A percentile compares a stretch with the other conserved stretches of the same genome.
Evolutionary conservation across 495 filamentous ascomycete genomes (phyloP).

Genomic region (Ramalina peruviana): DNA sequence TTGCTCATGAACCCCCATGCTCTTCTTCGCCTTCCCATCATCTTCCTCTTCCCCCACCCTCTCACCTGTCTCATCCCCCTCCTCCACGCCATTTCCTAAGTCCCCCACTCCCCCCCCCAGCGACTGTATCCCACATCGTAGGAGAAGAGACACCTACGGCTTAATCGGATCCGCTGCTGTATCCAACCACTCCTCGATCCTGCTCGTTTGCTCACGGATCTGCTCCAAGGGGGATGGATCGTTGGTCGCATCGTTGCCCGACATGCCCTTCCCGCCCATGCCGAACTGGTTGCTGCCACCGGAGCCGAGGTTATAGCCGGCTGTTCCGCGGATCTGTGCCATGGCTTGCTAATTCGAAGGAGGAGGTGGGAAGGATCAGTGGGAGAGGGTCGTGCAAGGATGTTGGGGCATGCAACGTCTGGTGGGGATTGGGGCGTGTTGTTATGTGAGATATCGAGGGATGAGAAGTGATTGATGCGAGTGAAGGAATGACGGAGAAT

Average conservation of each 20-base stretch:
- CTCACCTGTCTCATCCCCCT: neutral
- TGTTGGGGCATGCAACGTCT: no score
- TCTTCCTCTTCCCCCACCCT: neutral
- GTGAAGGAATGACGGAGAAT: no score
- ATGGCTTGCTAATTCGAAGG: constrained; percentile 30
- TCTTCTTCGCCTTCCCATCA: no score
- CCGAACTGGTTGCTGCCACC: constrained; percentile 38
- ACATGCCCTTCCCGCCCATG: constrained; percentile 19
- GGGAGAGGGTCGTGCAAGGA: constrained; percentile 10
- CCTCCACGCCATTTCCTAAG: neutral
- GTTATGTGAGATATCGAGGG: neutral
- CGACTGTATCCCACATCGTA: neutral
- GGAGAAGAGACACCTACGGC: constrained; percentile 55
- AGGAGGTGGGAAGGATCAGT: neutral
- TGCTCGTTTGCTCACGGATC: constrained; percentile 89
- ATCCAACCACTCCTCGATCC: constrained; percentile 92
- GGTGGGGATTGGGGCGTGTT: neutral
- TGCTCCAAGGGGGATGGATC: constrained; percentile 82
- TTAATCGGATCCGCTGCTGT: constrained; percentile 81
- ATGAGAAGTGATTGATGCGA: no score
- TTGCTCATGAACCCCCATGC: no score
- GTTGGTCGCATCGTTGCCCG: constrained; percentile 44
- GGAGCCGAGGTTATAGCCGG: constrained; percentile 83
- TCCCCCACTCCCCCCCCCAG: neutral
- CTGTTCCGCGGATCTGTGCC: constrained; percentile 94